Conservation (phyloP, 108 stramenopile genomes). For the Conticribra guillardii region DNA sequence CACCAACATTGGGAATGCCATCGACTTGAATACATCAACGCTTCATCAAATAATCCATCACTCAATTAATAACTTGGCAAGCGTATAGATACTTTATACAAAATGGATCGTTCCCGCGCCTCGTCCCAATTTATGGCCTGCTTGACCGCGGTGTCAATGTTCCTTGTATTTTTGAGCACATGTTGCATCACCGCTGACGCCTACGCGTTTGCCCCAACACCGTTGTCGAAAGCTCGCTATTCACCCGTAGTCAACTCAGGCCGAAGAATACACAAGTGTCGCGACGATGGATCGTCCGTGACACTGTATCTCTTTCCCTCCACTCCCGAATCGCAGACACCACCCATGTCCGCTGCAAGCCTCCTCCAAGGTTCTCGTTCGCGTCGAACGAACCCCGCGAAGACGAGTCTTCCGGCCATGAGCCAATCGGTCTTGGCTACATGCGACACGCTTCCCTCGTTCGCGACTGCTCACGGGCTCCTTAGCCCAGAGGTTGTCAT, state of each 20-base stretch:
- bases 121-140: too few relatives aligned
- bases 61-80: too few relatives aligned
- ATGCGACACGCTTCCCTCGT: constrained; percentile 66
- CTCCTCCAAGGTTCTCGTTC: constrained; percentile 8
- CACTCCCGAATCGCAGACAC: constrained; percentile 1
- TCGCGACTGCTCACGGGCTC: constrained; percentile 78
- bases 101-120: too few relatives aligned
- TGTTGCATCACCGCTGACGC: constrained; percentile 15
- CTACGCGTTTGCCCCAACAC: constrained; percentile 21
- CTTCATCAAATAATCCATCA: too few relatives aligned
- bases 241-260: not conserved
- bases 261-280: constrained; percentile 19
- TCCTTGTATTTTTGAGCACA: not conserved
- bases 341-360: constrained; percentile 24
- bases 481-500: constrained; percentile 79
- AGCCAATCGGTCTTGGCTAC: constrained; percentile 59
- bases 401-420: constrained; percentile 34
- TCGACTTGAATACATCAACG: too few relatives aligned
- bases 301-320: constrained; percentile 38
- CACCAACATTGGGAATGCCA: too few relatives aligned
- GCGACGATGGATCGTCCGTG: constrained; percentile 23
- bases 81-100: too few relatives aligned
- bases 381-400: not conserved
- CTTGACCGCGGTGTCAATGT: too few relatives aligned
- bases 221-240: not conserved